A percentile compares a stretch with the other conserved stretches of the same genome.
phyloP scores from a whole-genome alignment of 495 filamentous ascomycete genomes.

The Aspergillus homomorphus region DNA sequence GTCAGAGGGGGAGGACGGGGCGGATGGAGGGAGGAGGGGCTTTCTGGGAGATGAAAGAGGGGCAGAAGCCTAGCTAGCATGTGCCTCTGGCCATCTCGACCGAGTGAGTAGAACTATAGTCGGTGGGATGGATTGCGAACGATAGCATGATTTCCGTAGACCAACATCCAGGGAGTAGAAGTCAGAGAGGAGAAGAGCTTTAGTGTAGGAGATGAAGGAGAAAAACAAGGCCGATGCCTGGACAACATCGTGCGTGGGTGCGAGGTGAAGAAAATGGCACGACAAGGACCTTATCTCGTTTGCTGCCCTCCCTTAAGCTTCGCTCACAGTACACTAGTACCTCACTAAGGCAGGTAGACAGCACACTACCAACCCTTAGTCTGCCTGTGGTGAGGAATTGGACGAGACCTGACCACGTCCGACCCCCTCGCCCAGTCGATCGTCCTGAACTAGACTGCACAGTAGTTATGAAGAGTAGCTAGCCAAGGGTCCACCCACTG shows the following conservation, averaged over 20 bases:
- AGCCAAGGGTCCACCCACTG: neutral
- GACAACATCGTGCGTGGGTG: too few relatives aligned
- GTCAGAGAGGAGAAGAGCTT: too few relatives aligned
- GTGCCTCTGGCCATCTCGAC: too few relatives aligned
- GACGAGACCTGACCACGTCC: neutral
- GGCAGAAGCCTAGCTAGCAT: too few relatives aligned
- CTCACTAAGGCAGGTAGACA: slow-evolving; percentile 8
- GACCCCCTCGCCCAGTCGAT: neutral
- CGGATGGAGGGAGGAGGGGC: neutral
- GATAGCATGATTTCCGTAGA: too few relatives aligned
- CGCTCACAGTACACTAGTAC: slow-evolving; percentile 12
- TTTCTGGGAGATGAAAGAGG: too few relatives aligned
- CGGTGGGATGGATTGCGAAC: too few relatives aligned
- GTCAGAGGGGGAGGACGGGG: neutral
- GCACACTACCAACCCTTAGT: neutral
- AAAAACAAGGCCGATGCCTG: too few relatives aligned
- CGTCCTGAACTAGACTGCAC: neutral
- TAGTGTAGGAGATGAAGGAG: too few relatives aligned
- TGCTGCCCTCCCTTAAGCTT: slow-evolving; percentile 2
- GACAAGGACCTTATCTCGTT: neutral
- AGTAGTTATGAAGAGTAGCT: neutral
- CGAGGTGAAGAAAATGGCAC: neutral
- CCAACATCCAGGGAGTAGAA: too few relatives aligned
- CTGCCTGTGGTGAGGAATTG: neutral
- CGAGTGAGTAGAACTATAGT: too few relatives aligned